phyloP scores from a whole-genome alignment of 23 red algal species.

The Gracilaria vermiculophylla region DNA sequence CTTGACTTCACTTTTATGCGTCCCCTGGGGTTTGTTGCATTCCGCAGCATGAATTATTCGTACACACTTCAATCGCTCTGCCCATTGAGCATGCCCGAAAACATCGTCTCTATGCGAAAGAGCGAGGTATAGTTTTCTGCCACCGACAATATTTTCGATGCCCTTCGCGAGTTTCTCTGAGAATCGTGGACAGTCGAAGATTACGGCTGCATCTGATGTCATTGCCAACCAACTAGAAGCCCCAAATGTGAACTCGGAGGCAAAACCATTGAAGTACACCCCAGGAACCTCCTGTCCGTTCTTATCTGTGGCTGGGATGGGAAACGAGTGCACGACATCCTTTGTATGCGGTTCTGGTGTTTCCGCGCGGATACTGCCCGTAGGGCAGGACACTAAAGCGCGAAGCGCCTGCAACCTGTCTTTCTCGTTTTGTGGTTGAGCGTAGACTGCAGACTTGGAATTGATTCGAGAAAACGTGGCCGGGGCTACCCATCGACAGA shows the following conservation, averaged over 20 bases:
- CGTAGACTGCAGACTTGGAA: constrained; percentile 58
- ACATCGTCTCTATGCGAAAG: constrained; percentile 88
- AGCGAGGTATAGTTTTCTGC: constrained; percentile 50
- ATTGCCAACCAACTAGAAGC: constrained; percentile 63
- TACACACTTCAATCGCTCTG: constrained; percentile 24
- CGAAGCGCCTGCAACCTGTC: constrained; percentile 44
- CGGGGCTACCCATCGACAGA: constrained; percentile 74
- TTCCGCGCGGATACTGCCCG: constrained; percentile 63
- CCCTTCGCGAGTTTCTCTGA: constrained; percentile 59
- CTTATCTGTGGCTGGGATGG: constrained; percentile 1
- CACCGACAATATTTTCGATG: constrained; percentile 37
- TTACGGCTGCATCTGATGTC: constrained; percentile 30
- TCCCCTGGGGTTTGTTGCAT: constrained; percentile 45
- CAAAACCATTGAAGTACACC: constrained; percentile 79
- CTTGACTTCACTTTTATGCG: constrained; percentile 65
- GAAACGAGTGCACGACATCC: constrained; percentile 15
- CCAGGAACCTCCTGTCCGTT: constrained; percentile 20
- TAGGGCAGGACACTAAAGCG: constrained; percentile 80
- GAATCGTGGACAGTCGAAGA: constrained; percentile 82
- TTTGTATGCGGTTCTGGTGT: constrained; percentile 28
- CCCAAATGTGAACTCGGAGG: constrained; percentile 73
- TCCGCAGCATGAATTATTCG: constrained; percentile 79
- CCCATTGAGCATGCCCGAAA: constrained; percentile 79
- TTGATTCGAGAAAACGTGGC: constrained; percentile 34
- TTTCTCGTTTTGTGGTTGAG: constrained; percentile 50